Evolutionary conservation across 1,139 yeast genomes (phyloP).

Genomic region (Magnusiomyces starmeri): DNA sequence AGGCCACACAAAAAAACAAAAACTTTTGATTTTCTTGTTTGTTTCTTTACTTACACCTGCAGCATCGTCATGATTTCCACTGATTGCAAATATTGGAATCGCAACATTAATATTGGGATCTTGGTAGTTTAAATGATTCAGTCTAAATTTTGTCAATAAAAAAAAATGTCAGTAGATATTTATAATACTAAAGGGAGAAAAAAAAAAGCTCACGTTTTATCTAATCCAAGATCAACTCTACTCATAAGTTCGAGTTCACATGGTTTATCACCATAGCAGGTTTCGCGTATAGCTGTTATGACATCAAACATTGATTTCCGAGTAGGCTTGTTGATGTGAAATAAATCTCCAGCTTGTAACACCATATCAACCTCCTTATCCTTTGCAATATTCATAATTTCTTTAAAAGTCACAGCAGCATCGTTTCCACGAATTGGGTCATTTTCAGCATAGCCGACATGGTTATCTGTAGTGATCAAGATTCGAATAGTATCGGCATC

Average conservation of each 20-base stretch:
- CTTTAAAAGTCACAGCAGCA: slow-evolving; percentile 80
- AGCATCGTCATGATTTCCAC: slow-evolving; percentile 97
- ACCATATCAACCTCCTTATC: slow-evolving; percentile 75
- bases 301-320: slow-evolving; percentile 84
- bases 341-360: slow-evolving; percentile 86
- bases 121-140: slow-evolving; percentile 73
- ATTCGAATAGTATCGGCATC: slow-evolving; percentile 57
- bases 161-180: background rate
- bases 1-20: background rate
- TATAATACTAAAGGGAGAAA: background rate
- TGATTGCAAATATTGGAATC: slow-evolving; percentile 87
- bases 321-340: slow-evolving; percentile 83
- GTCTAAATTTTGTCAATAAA: slow-evolving; percentile 19
- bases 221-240: slow-evolving; percentile 60
- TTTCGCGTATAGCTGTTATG: slow-evolving; percentile 57
- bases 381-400: slow-evolving; percentile 68
- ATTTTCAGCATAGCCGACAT: slow-evolving; percentile 85
- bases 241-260: slow-evolving; percentile 78
- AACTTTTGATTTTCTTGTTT: background rate
- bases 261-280: slow-evolving; percentile 82
- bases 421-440: slow-evolving; percentile 92
- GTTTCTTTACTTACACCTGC: slow-evolving; percentile 52
- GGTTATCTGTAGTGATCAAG: slow-evolving; percentile 88
- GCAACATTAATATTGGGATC: slow-evolving; percentile 86
- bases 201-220: slow-evolving; percentile 37